Percentiles rank a stretch among this genome's conserved stretches.
Evolutionary conservation across 1,284 basidiomycete genomes (phyloP).

Genomic region (Clitocybe nebularis): DNA sequence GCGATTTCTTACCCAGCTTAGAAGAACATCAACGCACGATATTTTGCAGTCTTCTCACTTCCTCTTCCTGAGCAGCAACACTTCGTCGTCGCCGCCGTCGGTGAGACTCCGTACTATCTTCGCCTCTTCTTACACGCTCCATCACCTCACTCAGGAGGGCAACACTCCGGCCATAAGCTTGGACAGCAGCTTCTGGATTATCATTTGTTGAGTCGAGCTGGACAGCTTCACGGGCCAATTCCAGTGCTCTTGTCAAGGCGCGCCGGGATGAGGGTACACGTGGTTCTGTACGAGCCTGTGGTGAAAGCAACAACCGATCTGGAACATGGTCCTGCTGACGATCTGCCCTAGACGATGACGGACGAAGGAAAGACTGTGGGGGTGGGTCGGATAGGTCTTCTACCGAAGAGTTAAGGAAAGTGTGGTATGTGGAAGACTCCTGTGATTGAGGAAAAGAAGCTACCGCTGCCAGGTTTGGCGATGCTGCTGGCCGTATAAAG

Average conservation of each 20-base stretch:
- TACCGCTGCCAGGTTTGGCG: slow-evolving; percentile 53
- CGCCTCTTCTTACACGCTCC: slow-evolving; percentile 78
- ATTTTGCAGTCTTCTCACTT: slow-evolving; percentile 73
- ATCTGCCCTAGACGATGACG: slow-evolving; percentile 32
- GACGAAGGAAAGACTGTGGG: slow-evolving; percentile 44
- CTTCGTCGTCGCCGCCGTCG: slow-evolving; percentile 63
- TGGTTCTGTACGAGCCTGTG: slow-evolving; percentile 36
- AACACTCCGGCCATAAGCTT: slow-evolving; percentile 79
- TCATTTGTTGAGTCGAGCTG: slow-evolving; percentile 77
- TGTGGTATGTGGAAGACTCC: slow-evolving; percentile 36
- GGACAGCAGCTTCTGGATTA: slow-evolving; percentile 76
- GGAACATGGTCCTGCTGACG: slow-evolving; percentile 24
- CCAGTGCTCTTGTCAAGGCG: slow-evolving; percentile 73
- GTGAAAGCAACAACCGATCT: slow-evolving; percentile 42
- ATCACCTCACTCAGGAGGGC: slow-evolving; percentile 81
- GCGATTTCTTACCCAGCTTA: slow-evolving; percentile 7
- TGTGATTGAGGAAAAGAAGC: slow-evolving; percentile 57
- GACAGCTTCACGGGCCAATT: slow-evolving; percentile 80
- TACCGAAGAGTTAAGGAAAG: slow-evolving; percentile 29
- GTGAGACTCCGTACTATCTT: slow-evolving; percentile 63
- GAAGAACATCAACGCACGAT: slow-evolving; percentile 54
- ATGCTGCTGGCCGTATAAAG: slow-evolving; percentile 47
- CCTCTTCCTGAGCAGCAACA: slow-evolving; percentile 80
- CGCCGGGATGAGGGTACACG: slow-evolving; percentile 67
- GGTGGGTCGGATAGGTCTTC: slow-evolving; percentile 59